Evolutionary conservation across 176 grass and related monocot genomes (phyloP).

Genomic region (Musa beccarii): DNA sequence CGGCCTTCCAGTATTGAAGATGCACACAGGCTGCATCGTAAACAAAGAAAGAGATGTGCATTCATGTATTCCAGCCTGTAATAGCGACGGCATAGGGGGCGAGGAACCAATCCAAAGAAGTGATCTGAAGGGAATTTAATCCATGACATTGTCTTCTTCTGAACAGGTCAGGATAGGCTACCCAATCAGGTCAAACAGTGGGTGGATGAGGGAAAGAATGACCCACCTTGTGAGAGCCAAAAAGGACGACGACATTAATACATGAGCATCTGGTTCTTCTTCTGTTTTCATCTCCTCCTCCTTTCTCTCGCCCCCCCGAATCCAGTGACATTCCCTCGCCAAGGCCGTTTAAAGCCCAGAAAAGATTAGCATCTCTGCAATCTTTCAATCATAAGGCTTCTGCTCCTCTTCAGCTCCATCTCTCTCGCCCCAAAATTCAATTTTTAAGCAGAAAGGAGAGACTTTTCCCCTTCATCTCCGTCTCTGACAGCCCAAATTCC

Average conservation of each 20-base stretch:
- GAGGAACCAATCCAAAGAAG: neutral
- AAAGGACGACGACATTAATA: neutral
- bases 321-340: neutral
- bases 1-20: neutral
- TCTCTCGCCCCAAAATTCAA: neutral
- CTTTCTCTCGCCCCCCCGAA: neutral
- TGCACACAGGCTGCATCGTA: neutral
- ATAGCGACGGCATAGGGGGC: neutral
- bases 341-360: neutral
- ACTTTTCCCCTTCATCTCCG: neutral
- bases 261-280: neutral
- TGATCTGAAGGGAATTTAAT: neutral
- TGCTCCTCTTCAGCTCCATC: neutral
- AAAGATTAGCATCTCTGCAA: neutral
- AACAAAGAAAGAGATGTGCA: neutral
- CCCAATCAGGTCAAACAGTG: slow-evolving; percentile 6
- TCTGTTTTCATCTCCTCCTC: neutral
- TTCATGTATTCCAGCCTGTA: neutral
- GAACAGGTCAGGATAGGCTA: neutral
- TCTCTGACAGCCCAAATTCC: neutral
- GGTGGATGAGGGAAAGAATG: neutral
- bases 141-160: neutral
- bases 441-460: neutral
- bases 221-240: neutral
- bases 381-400: neutral